These are phyloP conservation scores for Scedosporium minutisporum DNA, from an alignment of 2,329 filamentous ascomycete species.

Conservation along the genomic window DNA sequence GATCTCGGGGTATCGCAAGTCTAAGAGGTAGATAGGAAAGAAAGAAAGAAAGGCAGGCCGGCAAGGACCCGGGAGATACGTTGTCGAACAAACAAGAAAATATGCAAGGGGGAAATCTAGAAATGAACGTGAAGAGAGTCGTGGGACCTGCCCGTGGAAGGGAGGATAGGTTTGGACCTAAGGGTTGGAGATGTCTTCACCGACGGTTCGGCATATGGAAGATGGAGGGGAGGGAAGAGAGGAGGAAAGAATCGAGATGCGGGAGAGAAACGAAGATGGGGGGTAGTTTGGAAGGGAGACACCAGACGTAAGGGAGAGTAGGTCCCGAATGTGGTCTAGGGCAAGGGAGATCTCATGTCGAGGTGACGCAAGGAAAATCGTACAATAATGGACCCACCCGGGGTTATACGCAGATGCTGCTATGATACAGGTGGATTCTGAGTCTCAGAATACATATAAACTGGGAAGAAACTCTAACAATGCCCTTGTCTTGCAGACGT, in stretches of 20 bases:
- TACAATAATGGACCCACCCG: conserved; percentile 3
- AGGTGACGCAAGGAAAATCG: conserved; percentile 6
- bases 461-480: background rate
- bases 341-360: background rate
- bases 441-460: background rate
- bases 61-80: background rate
- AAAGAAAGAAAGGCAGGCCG: background rate
- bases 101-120: conserved; percentile 1
- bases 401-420: background rate
- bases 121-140: conserved; percentile 5
- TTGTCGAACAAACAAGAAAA: background rate
- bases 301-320: background rate
- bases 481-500: background rate
- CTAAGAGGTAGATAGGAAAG: background rate
- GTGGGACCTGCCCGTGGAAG: conserved; percentile 6
- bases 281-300: background rate
- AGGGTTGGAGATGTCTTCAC: conserved; percentile 1
- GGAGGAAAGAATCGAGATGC: background rate
- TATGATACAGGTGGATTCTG: no score
- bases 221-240: background rate
- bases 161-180: background rate
- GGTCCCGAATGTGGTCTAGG: conserved; percentile 1
- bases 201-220: background rate
- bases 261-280: background rate
- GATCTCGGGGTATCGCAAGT: background rate